These are phyloP conservation scores for Pyrenophora graminea DNA, from an alignment of 2,329 filamentous ascomycete genomes.

Conservation along the genomic window DNA sequence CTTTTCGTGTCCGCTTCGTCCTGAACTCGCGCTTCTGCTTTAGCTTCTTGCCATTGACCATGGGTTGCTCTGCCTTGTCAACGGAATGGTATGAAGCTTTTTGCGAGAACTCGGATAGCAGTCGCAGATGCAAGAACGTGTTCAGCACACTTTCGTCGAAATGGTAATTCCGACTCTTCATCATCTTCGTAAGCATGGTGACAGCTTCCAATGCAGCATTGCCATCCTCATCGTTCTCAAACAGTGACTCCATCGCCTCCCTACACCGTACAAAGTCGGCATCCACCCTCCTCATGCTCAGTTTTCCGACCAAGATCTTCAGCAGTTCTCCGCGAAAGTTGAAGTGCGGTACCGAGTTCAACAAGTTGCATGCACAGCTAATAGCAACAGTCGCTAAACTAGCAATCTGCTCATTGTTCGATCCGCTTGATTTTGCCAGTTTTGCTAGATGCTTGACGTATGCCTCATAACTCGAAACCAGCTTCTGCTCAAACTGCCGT, in stretches of 20 bases:
- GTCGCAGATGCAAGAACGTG: slow-evolving; percentile 84
- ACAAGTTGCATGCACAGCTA: slow-evolving; percentile 79
- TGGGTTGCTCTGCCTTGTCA: slow-evolving; percentile 61
- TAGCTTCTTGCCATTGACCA: slow-evolving; percentile 58
- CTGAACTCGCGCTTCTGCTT: slow-evolving; percentile 83
- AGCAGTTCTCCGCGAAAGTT: slow-evolving; percentile 90
- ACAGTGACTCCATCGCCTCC: slow-evolving; percentile 78
- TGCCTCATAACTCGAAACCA: slow-evolving; percentile 81
- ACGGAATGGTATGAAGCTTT: slow-evolving; percentile 80
- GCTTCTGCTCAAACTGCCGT: slow-evolving; percentile 81
- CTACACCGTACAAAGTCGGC: slow-evolving; percentile 77
- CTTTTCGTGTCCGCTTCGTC: slow-evolving; percentile 84
- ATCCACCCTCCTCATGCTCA: slow-evolving; percentile 74
- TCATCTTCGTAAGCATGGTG: slow-evolving; percentile 86
- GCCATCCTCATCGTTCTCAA: slow-evolving; percentile 86
- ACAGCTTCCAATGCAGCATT: slow-evolving; percentile 86
- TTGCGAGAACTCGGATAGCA: slow-evolving; percentile 83
- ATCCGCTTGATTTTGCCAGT: slow-evolving; percentile 63
- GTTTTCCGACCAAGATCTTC: slow-evolving; percentile 81
- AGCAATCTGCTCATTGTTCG: slow-evolving; percentile 44
- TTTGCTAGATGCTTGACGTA: slow-evolving; percentile 78
- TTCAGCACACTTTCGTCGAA: slow-evolving; percentile 87
- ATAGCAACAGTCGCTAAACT: slow-evolving; percentile 75
- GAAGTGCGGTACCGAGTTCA: slow-evolving; percentile 89
- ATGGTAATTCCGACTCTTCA: slow-evolving; percentile 82